Evolutionary conservation across 1,284 basidiomycete genomes (phyloP).

Genomic region (Cutaneotrichosporon curvatum): DNA sequence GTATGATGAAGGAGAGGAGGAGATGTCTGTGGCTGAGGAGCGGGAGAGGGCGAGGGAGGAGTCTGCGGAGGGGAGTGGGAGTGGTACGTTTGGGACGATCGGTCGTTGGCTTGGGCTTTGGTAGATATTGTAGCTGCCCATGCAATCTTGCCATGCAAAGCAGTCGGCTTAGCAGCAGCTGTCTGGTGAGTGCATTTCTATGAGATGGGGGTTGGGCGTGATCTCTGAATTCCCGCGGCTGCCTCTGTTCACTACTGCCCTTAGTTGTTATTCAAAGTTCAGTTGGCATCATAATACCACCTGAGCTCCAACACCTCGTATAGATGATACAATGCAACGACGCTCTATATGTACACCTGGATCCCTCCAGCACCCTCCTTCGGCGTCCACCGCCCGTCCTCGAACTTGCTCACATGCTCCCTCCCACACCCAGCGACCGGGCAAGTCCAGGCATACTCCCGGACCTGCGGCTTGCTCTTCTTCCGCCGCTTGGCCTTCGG

Average conservation of each 20-base stretch:
- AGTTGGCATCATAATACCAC: too few species aligned
- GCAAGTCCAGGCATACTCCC: constrained; percentile 29
- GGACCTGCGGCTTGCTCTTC: background rate
- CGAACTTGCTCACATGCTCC: constrained; percentile 23
- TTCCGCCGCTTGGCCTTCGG: constrained; percentile 7
- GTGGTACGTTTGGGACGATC: constrained; percentile 2
- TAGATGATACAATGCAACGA: too few species aligned
- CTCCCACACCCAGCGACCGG: constrained; percentile 29
- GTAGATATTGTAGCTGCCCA: background rate
- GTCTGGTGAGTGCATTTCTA: too few species aligned
- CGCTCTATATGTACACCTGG: constrained; percentile 31
- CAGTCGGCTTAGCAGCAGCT: too few species aligned
- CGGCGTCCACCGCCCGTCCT: constrained; percentile 25
- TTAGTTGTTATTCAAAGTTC: too few species aligned
- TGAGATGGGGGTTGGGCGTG: too few species aligned
- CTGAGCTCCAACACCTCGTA: too few species aligned
- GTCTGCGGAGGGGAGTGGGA: background rate
- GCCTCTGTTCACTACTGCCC: too few species aligned
- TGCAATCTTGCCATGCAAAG: too few species aligned
- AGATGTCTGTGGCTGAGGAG: background rate
- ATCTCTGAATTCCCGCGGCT: too few species aligned
- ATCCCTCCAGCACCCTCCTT: constrained; percentile 30
- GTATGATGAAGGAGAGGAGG: background rate
- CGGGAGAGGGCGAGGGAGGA: background rate
- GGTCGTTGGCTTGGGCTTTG: constrained; percentile 9